These are phyloP conservation scores for Prunus mira DNA, from an alignment of 306 rosid species.

Conservation along the genomic window DNA sequence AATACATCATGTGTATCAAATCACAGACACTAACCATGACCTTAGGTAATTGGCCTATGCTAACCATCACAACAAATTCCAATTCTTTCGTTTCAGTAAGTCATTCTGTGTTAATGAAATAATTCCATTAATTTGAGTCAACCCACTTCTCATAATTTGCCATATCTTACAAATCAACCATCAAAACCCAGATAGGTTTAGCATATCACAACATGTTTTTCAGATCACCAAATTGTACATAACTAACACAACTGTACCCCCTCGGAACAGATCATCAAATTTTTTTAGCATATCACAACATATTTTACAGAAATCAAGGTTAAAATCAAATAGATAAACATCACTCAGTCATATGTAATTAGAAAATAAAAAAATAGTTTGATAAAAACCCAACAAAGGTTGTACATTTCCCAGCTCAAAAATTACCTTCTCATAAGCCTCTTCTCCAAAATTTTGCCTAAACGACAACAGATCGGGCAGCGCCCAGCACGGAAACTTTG, in stretches of 20 bases:
- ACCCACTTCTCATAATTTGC: too few relatives aligned
- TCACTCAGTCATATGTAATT: neutral
- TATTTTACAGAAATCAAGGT: neutral
- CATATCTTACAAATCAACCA: neutral
- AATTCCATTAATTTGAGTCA: neutral
- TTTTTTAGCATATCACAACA: neutral
- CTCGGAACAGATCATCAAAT: neutral
- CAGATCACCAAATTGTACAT: neutral
- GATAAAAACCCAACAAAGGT: neutral
- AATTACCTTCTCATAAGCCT: slow-evolving; percentile 64
- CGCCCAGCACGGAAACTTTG: slow-evolving; percentile 80
- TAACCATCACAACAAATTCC: neutral
- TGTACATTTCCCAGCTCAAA: neutral
- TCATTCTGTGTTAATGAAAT: too few relatives aligned
- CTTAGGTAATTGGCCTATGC: neutral
- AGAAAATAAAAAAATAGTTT: neutral
- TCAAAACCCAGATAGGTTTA: neutral
- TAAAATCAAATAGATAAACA: neutral
- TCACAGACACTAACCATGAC: neutral
- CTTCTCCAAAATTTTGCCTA: slow-evolving; percentile 51
- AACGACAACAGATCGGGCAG: slow-evolving; percentile 66
- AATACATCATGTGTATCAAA: neutral
- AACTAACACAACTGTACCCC: neutral
- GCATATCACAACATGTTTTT: too few relatives aligned
- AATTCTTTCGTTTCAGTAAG: neutral